Conservation (phyloP, 176 grass and related monocot genomes). For the Zea mays region Zm-B73-REFERENCE-NAM-5.0 NC_050104.1:29139501-29140000, state of each 20-base stretch:
- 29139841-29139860: conserved; percentile 28
- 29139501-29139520: conserved; percentile 11
- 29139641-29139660: not conserved
- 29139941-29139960: not conserved
- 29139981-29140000: conserved; percentile 41
- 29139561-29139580: conserved; percentile 15
- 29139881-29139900: conserved; percentile 17
- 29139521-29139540: not conserved
- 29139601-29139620: conserved; percentile 11
- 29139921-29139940: conserved; percentile 20
- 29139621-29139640: conserved; percentile 12
- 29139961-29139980: conserved; percentile 45
- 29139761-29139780: not conserved
- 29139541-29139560: not conserved
- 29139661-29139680: not conserved
- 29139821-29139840: conserved; percentile 28
- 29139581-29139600: not conserved
- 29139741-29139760: not conserved
- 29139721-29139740: not conserved
- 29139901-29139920: not conserved
- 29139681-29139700: conserved; percentile 10
- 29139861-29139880: not conserved
- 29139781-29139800: not conserved
- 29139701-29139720: not conserved
- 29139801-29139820: conserved; percentile 36